Evolutionary conservation across 306 rosid species (phyloP).

Genomic region (Geum urbanum): DNA sequence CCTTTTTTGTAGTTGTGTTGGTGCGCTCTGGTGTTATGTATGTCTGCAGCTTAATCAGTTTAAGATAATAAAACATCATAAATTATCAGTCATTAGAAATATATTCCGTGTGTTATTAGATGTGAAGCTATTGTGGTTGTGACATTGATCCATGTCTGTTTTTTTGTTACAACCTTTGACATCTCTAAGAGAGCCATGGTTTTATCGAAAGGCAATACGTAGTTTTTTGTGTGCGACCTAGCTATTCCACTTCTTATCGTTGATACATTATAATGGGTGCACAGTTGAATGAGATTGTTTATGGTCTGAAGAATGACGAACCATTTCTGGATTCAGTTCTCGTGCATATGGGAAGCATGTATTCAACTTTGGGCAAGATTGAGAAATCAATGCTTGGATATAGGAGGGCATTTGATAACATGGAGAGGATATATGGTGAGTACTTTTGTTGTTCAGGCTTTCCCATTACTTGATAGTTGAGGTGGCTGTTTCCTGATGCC

Average conservation of each 20-base stretch:
- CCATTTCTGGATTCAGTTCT: conserved; percentile 69
- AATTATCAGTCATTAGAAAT: no score
- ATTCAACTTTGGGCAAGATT: conserved; percentile 53
- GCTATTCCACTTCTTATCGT: conserved; percentile 12
- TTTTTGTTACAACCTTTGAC: not conserved
- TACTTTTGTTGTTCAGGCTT: not conserved
- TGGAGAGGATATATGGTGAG: conserved; percentile 63
- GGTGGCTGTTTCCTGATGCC: not conserved
- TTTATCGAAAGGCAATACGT: not conserved
- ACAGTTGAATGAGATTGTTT: conserved; percentile 73
- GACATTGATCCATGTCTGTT: not conserved
- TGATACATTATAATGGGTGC: conserved; percentile 32
- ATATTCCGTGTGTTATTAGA: not conserved
- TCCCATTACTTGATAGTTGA: not conserved
- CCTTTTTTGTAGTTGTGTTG: conserved; percentile 5
- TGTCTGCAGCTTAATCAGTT: not conserved
- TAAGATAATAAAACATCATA: not conserved
- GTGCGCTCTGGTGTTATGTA: conserved; percentile 21
- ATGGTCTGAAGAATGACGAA: conserved; percentile 55
- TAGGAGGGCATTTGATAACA: conserved; percentile 64
- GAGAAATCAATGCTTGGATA: conserved; percentile 53
- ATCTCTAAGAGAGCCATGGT: not conserved
- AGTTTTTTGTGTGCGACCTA: not conserved
- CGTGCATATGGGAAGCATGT: conserved; percentile 94
- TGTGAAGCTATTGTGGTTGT: not conserved